Conservation (phyloP, 192 early-diverging fungal genomes). For the Podila minutissima region DNA sequence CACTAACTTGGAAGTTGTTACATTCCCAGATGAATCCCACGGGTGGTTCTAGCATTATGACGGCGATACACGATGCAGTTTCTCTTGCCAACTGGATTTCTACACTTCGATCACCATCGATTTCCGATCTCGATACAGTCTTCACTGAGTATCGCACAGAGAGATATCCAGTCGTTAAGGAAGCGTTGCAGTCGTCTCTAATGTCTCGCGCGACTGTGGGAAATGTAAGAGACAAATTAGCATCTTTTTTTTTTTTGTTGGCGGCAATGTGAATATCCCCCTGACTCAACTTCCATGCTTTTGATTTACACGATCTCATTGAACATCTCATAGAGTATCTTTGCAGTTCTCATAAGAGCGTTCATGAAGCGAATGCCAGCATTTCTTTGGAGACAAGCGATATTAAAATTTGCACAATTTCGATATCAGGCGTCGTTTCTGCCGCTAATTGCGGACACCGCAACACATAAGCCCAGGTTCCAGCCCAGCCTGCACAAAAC, state of each 20-base stretch:
- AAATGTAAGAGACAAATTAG: too few relatives aligned
- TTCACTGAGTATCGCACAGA: not conserved
- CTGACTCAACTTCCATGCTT: too few relatives aligned
- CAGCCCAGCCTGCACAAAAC: not conserved
- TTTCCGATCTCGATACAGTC: not conserved
- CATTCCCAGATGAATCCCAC: not conserved
- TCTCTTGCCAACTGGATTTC: slow-evolving; percentile 3
- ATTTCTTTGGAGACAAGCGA: not conserved
- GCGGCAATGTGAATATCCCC: too few relatives aligned
- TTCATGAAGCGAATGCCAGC: not conserved
- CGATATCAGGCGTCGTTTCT: not conserved
- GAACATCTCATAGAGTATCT: not conserved
- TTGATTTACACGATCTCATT: too few relatives aligned
- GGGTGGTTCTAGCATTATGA: not conserved
- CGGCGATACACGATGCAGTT: slow-evolving; percentile 4
- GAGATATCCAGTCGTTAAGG: too few relatives aligned
- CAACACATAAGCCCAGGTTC: not conserved
- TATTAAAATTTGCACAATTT: not conserved
- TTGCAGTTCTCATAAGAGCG: not conserved
- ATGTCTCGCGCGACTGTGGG: too few relatives aligned
- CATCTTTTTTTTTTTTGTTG: too few relatives aligned
- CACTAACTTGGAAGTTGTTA: not conserved
- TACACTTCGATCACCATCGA: not conserved
- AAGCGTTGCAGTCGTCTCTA: too few relatives aligned
- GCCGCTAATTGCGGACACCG: not conserved